Evolutionary conservation across 2,329 filamentous ascomycete species (phyloP), one percentile per base, ranked within the genome.

Genomic region (Fusarium sp.): DNA sequence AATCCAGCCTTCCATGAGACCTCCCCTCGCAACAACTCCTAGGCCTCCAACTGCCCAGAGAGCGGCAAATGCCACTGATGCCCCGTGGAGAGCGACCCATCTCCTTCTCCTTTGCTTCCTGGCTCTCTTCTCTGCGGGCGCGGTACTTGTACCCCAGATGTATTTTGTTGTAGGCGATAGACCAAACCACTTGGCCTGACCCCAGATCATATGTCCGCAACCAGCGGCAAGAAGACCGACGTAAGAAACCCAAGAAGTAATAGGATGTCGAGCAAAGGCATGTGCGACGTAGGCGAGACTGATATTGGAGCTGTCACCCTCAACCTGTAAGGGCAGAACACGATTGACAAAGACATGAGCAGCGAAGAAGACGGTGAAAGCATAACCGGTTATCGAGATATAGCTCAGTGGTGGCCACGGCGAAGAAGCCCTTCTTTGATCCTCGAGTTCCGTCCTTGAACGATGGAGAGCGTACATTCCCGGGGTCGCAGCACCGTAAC

Each of bases 271-370:
- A 35, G 92, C 90, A 78, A 98, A 96, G 5, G 93, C 94, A 81
- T 98, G 95, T 17, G 91, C 90, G 12, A 98, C 91, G 80, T 93
- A 98, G 17, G 90, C 91, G 17, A 98, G 84, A 1, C 93, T 93
- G 44, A 98, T 91, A 59, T 95, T 92, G n/a, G 93, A 93, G 76
- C 91, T 94, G 65, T 95, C 94, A 11, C 95, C 95, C 59, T 97
- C 93, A 47, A 94, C 88, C 33, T 89, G 84, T 38, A 95, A 81
- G 4, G 96, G 95, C 31, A 97, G 84, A 5, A 90, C 82, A 38
- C 95, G 89, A 80, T 97, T 97, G 64, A 94, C 86, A 69, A 91
- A 88, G 5, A 92, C 87, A 81, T 98, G 95, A 10, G 89, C 89
- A 2, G 87, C 84, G 31, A 95, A 86, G 25, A 95, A 83, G 1